Base-by-base conservation (phyloP, 2,329 filamentous ascomycete species). In the Colletotrichum tropicicola region DNA sequence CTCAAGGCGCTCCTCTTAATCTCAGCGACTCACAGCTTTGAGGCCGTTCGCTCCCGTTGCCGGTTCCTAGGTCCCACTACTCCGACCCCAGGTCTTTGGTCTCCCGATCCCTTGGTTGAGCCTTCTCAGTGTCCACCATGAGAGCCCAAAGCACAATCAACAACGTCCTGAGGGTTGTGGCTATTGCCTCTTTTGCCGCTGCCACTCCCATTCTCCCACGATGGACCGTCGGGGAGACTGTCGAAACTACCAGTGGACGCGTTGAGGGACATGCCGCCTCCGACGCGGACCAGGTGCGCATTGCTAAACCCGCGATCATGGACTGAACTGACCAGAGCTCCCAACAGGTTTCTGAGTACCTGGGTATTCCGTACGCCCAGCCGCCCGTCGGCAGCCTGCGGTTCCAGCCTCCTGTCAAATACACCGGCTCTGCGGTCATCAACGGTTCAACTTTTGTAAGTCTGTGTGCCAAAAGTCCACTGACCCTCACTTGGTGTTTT, bases 351-450 rank as follows among this genome's bases (percentile, higher is more conserved):
- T 67, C 65, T 21, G 66, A 68, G 30, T 68, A 66, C 69, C 72
- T 85, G 2, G 84, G 83, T 1, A 82, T 89, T 3, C 87, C 86
- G 0, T 89, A 84, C 70, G 87, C 87, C 3, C 81, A 86, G 66
- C 73, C 77, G 27, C 74, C 77, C 3, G 80, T 85, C 32, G 87
- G 86, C 0, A 74, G 82, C 25, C 83, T 83, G 1, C 82, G 88
- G 5, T 88, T 89, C 13, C 58, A 67, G 32, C 53, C 66, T 48
- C 53, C 59, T 7, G 53, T 49, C 37, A 57, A 48, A 35, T 63
- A 49, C 21, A 32, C 47, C 13, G 32, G 30, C n/a, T 28, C 35
- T 12, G 44, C 61, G 10, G 23, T 23, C 10, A 55, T 66, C n/a
- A 48, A 63, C 4, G 63, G 53, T 10, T 51, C 58, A 5, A 12